Evolutionary conservation across 345 rosid genomes (phyloP).

Genomic region (Populus ilicifolia): DNA sequence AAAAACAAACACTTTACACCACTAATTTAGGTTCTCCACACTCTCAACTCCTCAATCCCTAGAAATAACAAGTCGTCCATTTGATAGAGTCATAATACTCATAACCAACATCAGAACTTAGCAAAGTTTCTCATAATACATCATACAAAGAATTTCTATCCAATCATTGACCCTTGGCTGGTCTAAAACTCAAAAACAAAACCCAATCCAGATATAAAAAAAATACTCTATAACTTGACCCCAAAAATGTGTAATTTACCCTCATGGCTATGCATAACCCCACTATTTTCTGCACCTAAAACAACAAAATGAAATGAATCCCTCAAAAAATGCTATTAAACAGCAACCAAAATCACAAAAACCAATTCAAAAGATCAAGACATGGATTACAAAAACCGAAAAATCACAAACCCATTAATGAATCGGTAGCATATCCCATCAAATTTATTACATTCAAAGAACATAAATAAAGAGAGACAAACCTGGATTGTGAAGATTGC

Average conservation of each 20-base stretch:
- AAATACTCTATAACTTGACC: background rate
- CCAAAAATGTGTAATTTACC: background rate
- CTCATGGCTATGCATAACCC: background rate
- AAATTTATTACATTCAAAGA: background rate
- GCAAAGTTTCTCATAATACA: background rate
- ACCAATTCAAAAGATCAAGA: background rate
- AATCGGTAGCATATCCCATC: background rate
- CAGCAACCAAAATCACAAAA: background rate
- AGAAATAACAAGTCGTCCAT: background rate
- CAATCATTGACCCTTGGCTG: background rate
- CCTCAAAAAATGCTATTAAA: background rate
- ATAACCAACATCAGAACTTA: background rate
- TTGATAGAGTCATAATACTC: background rate
- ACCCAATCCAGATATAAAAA: background rate
- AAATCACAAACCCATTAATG: background rate
- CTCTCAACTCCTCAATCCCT: background rate
- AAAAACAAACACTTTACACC: background rate
- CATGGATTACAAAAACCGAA: background rate
- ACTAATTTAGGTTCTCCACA: background rate
- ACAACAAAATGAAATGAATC: background rate
- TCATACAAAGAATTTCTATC: background rate
- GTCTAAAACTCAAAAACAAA: background rate
- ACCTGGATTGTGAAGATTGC: background rate
- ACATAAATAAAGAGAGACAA: background rate
- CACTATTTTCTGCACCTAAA: background rate